Base-by-base conservation (phyloP, 2,329 filamentous ascomycete species). In the Cladosporium halotolerans region DNA sequence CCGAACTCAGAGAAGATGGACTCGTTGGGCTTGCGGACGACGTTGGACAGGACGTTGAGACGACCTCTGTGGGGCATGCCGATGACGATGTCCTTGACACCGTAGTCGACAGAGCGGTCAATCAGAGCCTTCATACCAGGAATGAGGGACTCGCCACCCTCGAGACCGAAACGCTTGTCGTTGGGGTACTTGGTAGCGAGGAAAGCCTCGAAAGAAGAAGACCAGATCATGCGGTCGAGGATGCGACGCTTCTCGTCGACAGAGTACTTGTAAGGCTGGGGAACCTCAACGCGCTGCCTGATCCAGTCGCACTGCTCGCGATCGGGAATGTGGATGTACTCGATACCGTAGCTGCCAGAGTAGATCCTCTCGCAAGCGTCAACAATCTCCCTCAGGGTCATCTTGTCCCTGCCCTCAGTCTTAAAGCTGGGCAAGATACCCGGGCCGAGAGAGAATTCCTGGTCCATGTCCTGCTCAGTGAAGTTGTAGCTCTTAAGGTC, bases 121-220 rank as follows among this genome's bases (percentile, higher is more conserved):
- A 99, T 99, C 59, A 99, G 78, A 51, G 93, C 93, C 80, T 99
- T 99, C 93, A 99, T 99, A 72, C 93, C 93, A 28, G 93, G 93
- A 55, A 99, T 95, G 61, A 99, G 81, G 54, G 89, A 92, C 74
- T 99, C 93, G 68, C 91, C 95, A 69, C 93, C 93, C 76, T 99
- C 93, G 28, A 99, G 83, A 76, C 93, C 93, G 73, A 99, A 99
- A 68, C 93, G 89, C 82, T 99, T 99, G 77, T 99, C 93, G 74
- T 99, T 99, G 72, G 93, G 93, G 75, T 96, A 97, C 75, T 99
- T 99, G 55, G 90, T 96, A 54, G 93, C 85, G 62, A 95, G 78
- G 81, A 99, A 99, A 56, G 84, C 77, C 77, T 99, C 93, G 72
- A 99, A 99, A 74, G 89, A 96, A 60, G 91, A 95, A 70, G 89